Percentiles rank a stretch among this genome's conserved stretches.
Evolutionary conservation across 768 basidiomycete genomes (phyloP).

Genomic region (Termitomyces sp.): DNA sequence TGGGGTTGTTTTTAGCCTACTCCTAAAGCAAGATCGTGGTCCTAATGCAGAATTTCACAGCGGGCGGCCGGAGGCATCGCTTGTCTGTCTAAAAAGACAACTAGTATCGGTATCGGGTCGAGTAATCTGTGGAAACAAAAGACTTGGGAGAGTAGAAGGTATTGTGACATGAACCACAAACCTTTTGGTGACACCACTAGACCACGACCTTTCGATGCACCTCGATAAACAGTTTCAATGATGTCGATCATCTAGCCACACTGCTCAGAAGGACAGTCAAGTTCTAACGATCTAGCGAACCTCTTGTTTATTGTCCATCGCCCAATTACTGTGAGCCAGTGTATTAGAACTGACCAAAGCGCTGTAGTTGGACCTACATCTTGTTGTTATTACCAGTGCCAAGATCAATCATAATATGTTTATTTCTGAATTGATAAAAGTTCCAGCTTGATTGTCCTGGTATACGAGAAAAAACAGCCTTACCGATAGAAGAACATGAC

Average conservation of each 20-base stretch:
- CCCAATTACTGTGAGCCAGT: slow-evolving; percentile 75
- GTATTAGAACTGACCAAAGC: slow-evolving; percentile 6
- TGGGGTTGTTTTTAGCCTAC: no score
- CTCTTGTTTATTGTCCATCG: slow-evolving; percentile 98
- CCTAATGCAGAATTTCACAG: no score
- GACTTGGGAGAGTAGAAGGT: background rate
- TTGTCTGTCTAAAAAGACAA: no score
- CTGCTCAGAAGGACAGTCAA: background rate
- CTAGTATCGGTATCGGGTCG: background rate
- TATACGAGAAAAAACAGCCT: slow-evolving; percentile 17
- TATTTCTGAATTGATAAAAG: slow-evolving; percentile 55
- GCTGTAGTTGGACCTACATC: slow-evolving; percentile 56
- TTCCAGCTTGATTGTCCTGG: background rate
- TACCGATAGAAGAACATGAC: slow-evolving; percentile 99
- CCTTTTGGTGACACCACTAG: slow-evolving; percentile 96
- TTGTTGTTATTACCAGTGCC: slow-evolving; percentile 99
- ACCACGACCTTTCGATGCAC: slow-evolving; percentile 97
- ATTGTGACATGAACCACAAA: slow-evolving; percentile 18
- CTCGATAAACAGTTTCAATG: slow-evolving; percentile 96
- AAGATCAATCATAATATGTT: slow-evolving; percentile 99
- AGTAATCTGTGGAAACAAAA: background rate
- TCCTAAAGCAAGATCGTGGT: no score
- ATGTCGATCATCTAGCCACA: slow-evolving; percentile 83
- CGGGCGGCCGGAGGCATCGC: no score
- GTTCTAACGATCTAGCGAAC: slow-evolving; percentile 31